These are phyloP conservation scores for Akebia trifoliata DNA, from an alignment of 164 flowering plant species.

Conservation along the genomic window DNA sequence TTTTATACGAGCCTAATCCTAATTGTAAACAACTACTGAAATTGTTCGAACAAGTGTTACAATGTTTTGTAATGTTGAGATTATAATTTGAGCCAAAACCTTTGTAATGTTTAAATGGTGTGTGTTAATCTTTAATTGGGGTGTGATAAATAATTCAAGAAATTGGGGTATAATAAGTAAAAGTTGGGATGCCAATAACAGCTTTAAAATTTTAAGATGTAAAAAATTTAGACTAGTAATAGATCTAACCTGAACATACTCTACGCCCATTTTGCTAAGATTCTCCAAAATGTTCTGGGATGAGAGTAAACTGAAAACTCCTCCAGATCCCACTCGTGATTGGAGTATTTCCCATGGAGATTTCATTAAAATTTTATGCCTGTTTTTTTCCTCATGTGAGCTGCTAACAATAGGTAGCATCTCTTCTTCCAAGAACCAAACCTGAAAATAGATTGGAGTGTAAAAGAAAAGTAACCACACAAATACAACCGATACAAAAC, in stretches of 20 bases:
- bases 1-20: no score
- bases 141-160: no score
- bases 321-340: slow-evolving; percentile 80
- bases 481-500: background rate
- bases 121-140: no score
- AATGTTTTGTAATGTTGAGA: no score
- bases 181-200: no score
- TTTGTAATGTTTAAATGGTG: no score
- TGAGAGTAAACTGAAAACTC: slow-evolving; percentile 59
- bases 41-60: no score
- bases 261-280: slow-evolving; percentile 51
- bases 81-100: no score
- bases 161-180: no score
- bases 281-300: slow-evolving; percentile 42
- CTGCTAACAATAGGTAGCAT: slow-evolving; percentile 68
- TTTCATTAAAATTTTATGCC: slow-evolving; percentile 66
- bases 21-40: no score
- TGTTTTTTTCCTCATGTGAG: slow-evolving; percentile 33
- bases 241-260: slow-evolving; percentile 64
- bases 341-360: slow-evolving; percentile 91
- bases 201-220: background rate
- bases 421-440: slow-evolving; percentile 79
- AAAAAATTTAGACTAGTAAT: background rate
- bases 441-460: slow-evolving; percentile 31
- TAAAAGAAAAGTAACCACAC: background rate